A percentile compares a stretch with the other conserved stretches of the same genome.
These are phyloP conservation scores for Talaromyces amestolkiae DNA, from an alignment of 2,329 filamentous ascomycete species.

Conservation along the genomic window DNA sequence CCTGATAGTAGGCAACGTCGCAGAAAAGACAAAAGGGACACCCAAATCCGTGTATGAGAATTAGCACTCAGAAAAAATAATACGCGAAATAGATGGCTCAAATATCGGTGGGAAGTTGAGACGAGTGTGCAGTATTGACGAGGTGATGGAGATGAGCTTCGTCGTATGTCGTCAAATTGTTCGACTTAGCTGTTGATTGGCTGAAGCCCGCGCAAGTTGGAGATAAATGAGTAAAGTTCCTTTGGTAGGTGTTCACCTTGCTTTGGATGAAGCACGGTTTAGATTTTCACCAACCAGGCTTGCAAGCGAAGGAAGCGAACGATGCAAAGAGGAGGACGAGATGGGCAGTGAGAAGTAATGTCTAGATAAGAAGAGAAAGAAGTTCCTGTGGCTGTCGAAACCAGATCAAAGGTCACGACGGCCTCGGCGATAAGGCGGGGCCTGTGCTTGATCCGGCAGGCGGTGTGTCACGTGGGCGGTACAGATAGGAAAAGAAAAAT, in stretches of 20 bases:
- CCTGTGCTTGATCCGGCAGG: constrained; percentile 3
- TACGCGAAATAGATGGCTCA: neutral
- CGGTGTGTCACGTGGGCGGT: constrained; percentile 20
- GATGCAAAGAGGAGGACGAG: neutral
- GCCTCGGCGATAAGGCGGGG: constrained; percentile 16
- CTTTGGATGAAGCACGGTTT: neutral
- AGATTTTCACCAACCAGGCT: neutral
- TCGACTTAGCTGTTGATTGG: constrained; percentile 11
- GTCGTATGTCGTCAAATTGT: constrained; percentile 2
- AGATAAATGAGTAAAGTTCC: neutral
- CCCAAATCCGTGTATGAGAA: too few species aligned
- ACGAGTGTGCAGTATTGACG: neutral
- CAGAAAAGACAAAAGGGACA: neutral
- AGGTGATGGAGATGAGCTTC: constrained; percentile 5
- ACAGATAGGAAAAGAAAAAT: constrained; percentile 13
- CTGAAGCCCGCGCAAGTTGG: neutral
- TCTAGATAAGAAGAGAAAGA: constrained; percentile 3
- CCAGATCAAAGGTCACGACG: constrained; percentile 3
- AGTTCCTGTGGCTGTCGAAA: neutral
- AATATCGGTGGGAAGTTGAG: neutral
- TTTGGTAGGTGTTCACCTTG: neutral
- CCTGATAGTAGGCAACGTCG: neutral
- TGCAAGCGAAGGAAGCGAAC: neutral
- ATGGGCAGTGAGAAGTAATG: neutral
- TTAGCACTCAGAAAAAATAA: neutral